Evolutionary conservation across 768 basidiomycete genomes (phyloP).

Genomic region (Chalciporus piperatus): DNA sequence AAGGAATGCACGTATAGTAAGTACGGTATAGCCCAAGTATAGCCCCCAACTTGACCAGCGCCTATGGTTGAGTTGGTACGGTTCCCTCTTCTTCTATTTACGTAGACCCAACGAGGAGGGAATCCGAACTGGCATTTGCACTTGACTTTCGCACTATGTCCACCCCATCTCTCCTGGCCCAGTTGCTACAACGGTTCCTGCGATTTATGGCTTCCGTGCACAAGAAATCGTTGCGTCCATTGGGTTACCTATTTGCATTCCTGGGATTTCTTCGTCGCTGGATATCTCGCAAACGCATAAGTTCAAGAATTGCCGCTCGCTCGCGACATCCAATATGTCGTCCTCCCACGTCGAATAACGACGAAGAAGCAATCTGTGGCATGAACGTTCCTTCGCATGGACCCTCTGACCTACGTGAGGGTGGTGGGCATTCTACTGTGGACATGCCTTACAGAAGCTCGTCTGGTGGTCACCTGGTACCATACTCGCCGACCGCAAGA

Average conservation of each 20-base stretch:
- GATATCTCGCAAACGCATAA: neutral
- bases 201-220: neutral
- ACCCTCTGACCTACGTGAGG: slow-evolving; percentile 1
- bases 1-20: neutral
- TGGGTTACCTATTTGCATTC: slow-evolving; percentile 1
- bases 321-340: neutral
- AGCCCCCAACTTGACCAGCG: too few species aligned
- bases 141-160: neutral
- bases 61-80: too few species aligned
- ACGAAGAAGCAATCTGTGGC: slow-evolving; percentile 2
- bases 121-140: neutral
- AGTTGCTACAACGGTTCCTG: neutral
- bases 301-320: neutral
- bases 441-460: slow-evolving; percentile 17
- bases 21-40: too few species aligned
- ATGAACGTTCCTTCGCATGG: slow-evolving; percentile 15
- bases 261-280: slow-evolving; percentile 4
- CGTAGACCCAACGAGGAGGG: neutral
- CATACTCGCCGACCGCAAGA: slow-evolving; percentile 11
- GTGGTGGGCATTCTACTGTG: slow-evolving; percentile 5
- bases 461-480: slow-evolving; percentile 19
- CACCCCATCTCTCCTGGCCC: neutral
- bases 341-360: neutral
- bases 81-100: too few species aligned
- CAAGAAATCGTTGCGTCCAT: neutral